A percentile compares a stretch with the other conserved stretches of the same genome.
Conservation (phyloP, 2,329 filamentous ascomycete genomes). For the Monosporascus sp. region DNA sequence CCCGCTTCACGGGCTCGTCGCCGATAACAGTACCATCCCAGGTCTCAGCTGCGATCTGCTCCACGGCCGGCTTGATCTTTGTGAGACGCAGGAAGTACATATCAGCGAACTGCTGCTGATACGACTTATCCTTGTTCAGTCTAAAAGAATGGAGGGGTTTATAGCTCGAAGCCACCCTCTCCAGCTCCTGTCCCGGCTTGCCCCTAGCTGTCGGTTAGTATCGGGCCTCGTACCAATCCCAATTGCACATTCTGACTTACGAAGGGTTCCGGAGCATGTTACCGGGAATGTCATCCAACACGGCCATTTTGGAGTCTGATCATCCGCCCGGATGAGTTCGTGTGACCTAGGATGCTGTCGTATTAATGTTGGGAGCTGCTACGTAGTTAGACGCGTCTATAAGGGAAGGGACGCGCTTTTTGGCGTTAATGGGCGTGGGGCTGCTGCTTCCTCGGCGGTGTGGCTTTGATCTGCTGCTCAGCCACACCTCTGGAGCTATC, state of each 20-base stretch:
- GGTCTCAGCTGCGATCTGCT: conserved; percentile 64
- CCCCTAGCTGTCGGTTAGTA: conserved; percentile 27
- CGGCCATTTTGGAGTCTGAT: conserved; percentile 31
- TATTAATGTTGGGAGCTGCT: conserved; percentile 6
- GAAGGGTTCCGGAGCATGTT: conserved; percentile 43
- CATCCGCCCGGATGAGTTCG: neutral
- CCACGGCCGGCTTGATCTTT: conserved; percentile 78
- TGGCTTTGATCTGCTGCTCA: neutral
- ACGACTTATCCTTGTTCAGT: conserved; percentile 67
- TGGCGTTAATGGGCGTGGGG: conserved; percentile 29
- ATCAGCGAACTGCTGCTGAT: conserved; percentile 93
- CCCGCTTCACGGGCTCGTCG: conserved; percentile 66
- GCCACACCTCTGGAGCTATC: neutral
- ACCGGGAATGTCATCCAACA: conserved; percentile 36
- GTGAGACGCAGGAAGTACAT: conserved; percentile 94
- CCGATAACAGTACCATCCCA: conserved; percentile 78
- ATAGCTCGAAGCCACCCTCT: conserved; percentile 57
- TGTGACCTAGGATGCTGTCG: neutral
- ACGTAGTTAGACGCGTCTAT: conserved; percentile 10
- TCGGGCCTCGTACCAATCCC: neutral
- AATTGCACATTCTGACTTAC: conserved; percentile 30
- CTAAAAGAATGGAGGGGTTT: conserved; percentile 69
- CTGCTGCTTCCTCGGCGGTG: neutral
- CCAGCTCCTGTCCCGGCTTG: conserved; percentile 33
- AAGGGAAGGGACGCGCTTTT: conserved; percentile 25